Conservation (phyloP, 2,329 filamentous ascomycete genomes). For the Lasiodiplodia sp. region DNA sequence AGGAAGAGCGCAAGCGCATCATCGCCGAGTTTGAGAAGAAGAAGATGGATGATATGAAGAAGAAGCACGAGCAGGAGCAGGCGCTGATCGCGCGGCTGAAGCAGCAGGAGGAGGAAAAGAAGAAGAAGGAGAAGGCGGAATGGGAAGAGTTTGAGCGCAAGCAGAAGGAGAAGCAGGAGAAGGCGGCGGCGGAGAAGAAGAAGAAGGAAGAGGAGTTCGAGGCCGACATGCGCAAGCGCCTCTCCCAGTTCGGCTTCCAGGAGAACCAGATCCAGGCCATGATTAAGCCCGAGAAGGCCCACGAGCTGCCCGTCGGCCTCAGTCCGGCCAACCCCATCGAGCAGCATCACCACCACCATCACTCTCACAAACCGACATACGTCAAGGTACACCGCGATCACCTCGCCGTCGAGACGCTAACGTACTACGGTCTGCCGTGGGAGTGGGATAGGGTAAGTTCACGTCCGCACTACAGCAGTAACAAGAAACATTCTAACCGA, state of each 20-base stretch:
- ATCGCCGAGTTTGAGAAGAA: constrained; percentile 39
- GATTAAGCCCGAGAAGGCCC: constrained; percentile 55
- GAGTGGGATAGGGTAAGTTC: constrained; percentile 56
- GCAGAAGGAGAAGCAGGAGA: constrained; percentile 51
- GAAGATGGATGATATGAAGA: constrained; percentile 43
- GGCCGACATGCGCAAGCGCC: constrained; percentile 53
- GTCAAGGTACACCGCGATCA: constrained; percentile 57
- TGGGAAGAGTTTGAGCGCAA: constrained; percentile 50
- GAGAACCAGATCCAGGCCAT: constrained; percentile 58
- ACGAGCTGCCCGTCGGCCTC: constrained; percentile 44
- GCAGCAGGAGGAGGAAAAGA: constrained; percentile 49
- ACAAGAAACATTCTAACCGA: not conserved
- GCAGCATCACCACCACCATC: constrained; percentile 9
- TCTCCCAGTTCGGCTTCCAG: constrained; percentile 55
- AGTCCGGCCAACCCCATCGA: constrained; percentile 35
- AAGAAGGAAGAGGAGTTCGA: constrained; percentile 53
- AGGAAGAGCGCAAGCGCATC: constrained; percentile 35
- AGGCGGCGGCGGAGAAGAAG: constrained; percentile 50
- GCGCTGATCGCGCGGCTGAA: constrained; percentile 49
- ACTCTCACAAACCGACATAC: constrained; percentile 49
- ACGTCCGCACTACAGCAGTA: too few species aligned
- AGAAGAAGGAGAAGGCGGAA: constrained; percentile 53
- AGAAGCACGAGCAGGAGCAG: constrained; percentile 46
- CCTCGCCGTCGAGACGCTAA: constrained; percentile 55
- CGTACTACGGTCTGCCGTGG: constrained; percentile 57